Percentiles rank a stretch among this genome's conserved stretches.
These are phyloP conservation scores for Hypericum androsaemum DNA, from an alignment of 345 rosid species.

Conservation along the genomic window DNA sequence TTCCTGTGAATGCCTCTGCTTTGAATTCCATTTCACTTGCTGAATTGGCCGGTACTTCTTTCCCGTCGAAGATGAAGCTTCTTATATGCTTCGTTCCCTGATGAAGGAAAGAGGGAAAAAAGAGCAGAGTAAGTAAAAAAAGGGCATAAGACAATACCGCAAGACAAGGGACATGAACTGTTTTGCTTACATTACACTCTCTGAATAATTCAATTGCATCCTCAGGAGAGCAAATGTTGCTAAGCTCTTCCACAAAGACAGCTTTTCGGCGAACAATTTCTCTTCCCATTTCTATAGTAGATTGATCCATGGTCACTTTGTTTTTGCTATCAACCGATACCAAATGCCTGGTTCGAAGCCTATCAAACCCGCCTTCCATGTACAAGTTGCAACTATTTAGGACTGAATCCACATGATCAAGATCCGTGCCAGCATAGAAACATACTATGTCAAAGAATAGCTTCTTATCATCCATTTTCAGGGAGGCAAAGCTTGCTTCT, in stretches of 20 bases:
- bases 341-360: background rate
- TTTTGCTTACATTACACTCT: background rate
- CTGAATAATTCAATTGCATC: background rate
- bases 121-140: background rate
- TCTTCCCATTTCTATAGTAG: conserved; percentile 4
- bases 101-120: background rate
- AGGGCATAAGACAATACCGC: background rate
- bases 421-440: conserved; percentile 7
- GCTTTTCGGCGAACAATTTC: background rate
- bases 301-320: conserved; percentile 3
- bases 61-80: too few species aligned
- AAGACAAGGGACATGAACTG: background rate
- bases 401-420: background rate
- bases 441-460: conserved; percentile 13
- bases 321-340: background rate
- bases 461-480: background rate
- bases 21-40: too few species aligned
- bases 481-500: conserved; percentile 8
- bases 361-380: background rate
- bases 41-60: too few species aligned
- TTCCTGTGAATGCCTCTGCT: background rate
- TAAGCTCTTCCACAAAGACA: background rate
- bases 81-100: too few species aligned
- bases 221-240: background rate
- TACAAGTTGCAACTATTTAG: background rate